A percentile compares a stretch with the other conserved stretches of the same genome.
Evolutionary conservation across 2,329 filamentous ascomycete genomes (phyloP).

Genomic region (Pestalotiopsis sp.): DNA sequence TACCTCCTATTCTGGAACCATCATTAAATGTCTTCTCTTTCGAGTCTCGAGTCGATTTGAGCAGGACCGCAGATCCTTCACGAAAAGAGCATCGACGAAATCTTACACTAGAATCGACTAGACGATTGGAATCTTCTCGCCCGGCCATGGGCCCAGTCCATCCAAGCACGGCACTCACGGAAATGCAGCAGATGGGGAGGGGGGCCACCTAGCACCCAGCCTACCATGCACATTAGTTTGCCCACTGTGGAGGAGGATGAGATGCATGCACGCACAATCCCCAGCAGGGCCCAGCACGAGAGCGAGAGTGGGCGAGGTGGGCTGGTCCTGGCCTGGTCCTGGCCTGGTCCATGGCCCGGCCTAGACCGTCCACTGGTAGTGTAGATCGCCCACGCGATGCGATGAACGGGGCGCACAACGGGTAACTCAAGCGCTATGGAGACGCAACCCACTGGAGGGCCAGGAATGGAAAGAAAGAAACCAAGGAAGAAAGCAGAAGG

Average conservation of each 20-base stretch:
- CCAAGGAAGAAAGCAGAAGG: too few species aligned
- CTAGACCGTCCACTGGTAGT: slow-evolving; percentile 1
- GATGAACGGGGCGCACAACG: slow-evolving; percentile 12
- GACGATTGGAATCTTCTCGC: neutral
- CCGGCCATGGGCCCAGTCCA: neutral
- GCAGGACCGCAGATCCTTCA: neutral
- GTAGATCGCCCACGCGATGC: slow-evolving; percentile 11
- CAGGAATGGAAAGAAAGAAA: too few species aligned
- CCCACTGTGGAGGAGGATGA: neutral
- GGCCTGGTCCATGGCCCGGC: neutral
- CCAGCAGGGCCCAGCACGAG: neutral
- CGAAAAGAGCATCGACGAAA: neutral
- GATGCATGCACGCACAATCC: neutral
- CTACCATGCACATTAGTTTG: neutral
- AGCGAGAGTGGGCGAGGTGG: neutral
- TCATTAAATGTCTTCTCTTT: neutral
- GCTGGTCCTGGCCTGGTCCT: neutral
- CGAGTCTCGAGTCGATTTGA: neutral
- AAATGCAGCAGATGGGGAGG: neutral
- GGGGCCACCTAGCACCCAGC: neutral
- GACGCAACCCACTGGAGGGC: neutral
- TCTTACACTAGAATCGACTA: neutral
- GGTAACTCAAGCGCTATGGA: slow-evolving; percentile 1
- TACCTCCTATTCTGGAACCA: neutral
- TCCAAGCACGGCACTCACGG: neutral